Base-by-base conservation (phyloP, 768 basidiomycete species). In the Boletus tomentosulus region DNA sequence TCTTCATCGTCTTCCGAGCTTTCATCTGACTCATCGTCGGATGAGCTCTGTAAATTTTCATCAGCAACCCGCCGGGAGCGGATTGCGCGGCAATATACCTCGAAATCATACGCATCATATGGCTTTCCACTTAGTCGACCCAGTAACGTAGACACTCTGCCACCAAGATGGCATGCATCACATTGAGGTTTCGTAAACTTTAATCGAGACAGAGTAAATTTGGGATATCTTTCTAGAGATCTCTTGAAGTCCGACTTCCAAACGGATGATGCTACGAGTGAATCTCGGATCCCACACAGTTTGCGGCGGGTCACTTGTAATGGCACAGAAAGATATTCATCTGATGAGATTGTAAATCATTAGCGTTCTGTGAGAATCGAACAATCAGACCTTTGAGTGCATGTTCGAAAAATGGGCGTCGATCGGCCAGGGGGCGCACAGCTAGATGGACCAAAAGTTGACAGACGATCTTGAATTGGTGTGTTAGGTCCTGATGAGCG, bases 361-460 rank as follows among this genome's bases (percentile, higher is more conserved):
- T 31, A 22, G 6, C n/a, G 16, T 30, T 34, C 7, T 2, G 46
- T 25, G 16, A 28, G 43, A 37, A 41, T 43, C 25, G 30, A 55
- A 53, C 12, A 34, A 11, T 27, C 57, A 39, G 53, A 84, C 87
- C 75, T 69, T 77, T 74, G 25, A 70, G 51, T 53, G 83, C 69
- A 48, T 74, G 75, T 56, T 79, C 66, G 79, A 88, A 81, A 61
- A 83, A 85, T 6, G 69, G 60, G 45, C 71, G 73, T 19, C 89
- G 76, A 44, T 83, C 74, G 3, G 66, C 68, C 16, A 74, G 66
- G 6, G 80, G 75, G 31, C 74, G 80, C 30, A 90, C 83, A 35
- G 87, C 87, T 39, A 95, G 73, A 59, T 93, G 85, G 12, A 93
- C 88, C 58, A 93, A 89, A 28, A 93, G 79, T 64, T 96, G 92